Evolutionary conservation across 2,329 filamentous ascomycete species (phyloP), one percentile per base, ranked within the genome.

Genomic region (Talaromyces sp.): DNA sequence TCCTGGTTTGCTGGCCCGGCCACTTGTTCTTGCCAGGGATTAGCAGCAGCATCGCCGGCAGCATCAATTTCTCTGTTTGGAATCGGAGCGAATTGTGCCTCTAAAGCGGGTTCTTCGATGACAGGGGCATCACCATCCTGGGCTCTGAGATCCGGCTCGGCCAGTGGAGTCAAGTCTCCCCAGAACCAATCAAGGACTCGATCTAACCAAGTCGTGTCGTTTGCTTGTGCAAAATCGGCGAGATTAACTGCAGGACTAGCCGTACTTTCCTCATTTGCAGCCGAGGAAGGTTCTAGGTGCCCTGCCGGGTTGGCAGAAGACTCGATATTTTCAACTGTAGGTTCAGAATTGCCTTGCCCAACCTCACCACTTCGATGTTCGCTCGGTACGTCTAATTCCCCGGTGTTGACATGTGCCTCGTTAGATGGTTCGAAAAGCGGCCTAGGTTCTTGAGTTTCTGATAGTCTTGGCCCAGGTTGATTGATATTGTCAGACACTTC

Each of bases 71-170:
- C 75, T 14, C 77, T 76, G 51, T 76, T 77, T 62, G 77, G 75
- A 63, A 83, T 77, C 31, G 82, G 82, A 0, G 86, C 82, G 65
- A 88, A 86, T 1, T 83, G 85, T 14, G 81, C 81, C 71, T 89
- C 86, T 31, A 82, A 78, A 8, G 80, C 82, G 27, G 86, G 75
- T 61, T 87, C 81, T 62, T 84, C 79, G 24, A 86, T 81, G 27
- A 86, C 74, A 52, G 84, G 83, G 43, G 5, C 43, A 57, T 87
- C 86, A 64, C 87, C 86, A 58, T 86, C 80, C 13, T 75, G 78
- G 17, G 70, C 75, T 56, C 75, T 72, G 43, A 73, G 74, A 60
- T 84, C 76, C 62, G 77, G 73, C 38, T 53, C 59, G 60, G 64
- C 61, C 11, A 67, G 65, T 19, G 68, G 66, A 17, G 68, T 64